Evolutionary conservation across 73 alveolate species (phyloP), one percentile per base, ranked within the genome.

Genomic region (Tetrahymena thermophila): DNA sequence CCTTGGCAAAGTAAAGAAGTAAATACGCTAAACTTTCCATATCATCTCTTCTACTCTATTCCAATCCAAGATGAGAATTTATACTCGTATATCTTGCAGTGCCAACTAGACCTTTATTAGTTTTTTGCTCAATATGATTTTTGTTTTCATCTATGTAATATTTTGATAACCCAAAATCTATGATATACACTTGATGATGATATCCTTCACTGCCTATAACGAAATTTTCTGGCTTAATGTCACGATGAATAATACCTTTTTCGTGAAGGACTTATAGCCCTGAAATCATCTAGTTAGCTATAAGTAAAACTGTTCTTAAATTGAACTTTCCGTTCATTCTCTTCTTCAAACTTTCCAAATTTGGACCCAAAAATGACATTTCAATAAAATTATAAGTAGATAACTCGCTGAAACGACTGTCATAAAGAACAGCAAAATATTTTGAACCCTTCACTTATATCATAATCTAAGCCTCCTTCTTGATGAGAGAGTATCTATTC

Each of bases 11-110:
- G 96, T 98, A 98, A 57, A 98, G 96, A 94, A 98, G 96, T 21
- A 97, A 96, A 96, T 97, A 97, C 35, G 98, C 99, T 23, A 98
- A 43, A 38, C 98, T 95, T 95, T 98, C 99, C 95, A 98, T 96
- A 96, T 98, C 99, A 97, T 98, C 99, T 96, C 99, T 96, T 94
- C 99, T 94, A 93, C 99, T 96, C 95, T 98, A 85, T 93, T 96
- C 97, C 43, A 96, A 43, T 83, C 99, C 98, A 34, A 96, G 56
- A 94, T 97, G 98, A 56, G 98, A 96, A 83, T 98, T 96, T 13
- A 98, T 94, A 50, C 98, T 96, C 1, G 97, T 98, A 93, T 98
- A 98, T 93, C 99, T 96, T 17, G 98, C 99, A 37, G 99, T 97
- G 25, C 99, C 99, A 50, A 98, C 96, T 16, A 97, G 96, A 17